Percentiles rank a stretch among this genome's conserved stretches.
These are phyloP conservation scores for Daedalea quercina DNA, from an alignment of 768 basidiomycete genomes.

Conservation along the genomic window DNA sequence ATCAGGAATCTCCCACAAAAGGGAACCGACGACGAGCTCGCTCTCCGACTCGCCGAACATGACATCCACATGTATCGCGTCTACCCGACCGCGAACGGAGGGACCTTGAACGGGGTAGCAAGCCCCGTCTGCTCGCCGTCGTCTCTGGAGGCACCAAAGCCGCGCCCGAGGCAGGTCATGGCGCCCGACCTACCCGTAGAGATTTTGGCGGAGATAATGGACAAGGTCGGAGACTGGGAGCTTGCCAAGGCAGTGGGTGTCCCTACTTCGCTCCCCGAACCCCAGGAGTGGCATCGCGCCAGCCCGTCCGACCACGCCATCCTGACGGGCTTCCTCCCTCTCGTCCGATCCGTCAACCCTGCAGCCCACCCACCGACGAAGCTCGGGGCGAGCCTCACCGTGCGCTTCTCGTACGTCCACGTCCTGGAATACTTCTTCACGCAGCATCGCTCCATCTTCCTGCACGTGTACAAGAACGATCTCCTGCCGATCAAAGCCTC, in stretches of 20 bases:
- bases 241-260: slow-evolving; percentile 71
- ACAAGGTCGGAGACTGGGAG: slow-evolving; percentile 81
- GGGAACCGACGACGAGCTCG: slow-evolving; percentile 59
- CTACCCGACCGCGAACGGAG: slow-evolving; percentile 25
- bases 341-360: slow-evolving; percentile 56
- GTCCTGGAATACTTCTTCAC: slow-evolving; percentile 70
- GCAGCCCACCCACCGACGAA: slow-evolving; percentile 54
- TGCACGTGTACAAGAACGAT: slow-evolving; percentile 55
- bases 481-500: slow-evolving; percentile 76
- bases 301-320: slow-evolving; percentile 66
- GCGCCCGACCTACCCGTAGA: slow-evolving; percentile 67
- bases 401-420: slow-evolving; percentile 71
- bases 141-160: slow-evolving; percentile 19
- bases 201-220: slow-evolving; percentile 69
- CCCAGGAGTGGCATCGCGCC: slow-evolving; percentile 67
- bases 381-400: slow-evolving; percentile 56
- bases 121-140: slow-evolving; percentile 4
- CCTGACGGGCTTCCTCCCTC: slow-evolving; percentile 52
- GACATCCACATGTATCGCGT: slow-evolving; percentile 73
- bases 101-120: slow-evolving; percentile 2
- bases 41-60: slow-evolving; percentile 64
- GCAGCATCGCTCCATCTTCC: slow-evolving; percentile 58
- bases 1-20: slow-evolving; percentile 61
- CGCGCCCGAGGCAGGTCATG: slow-evolving; percentile 22
- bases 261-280: slow-evolving; percentile 59